Conservation (phyloP, 495 filamentous ascomycete species). For the Penicillium roqueforti region DNA sequence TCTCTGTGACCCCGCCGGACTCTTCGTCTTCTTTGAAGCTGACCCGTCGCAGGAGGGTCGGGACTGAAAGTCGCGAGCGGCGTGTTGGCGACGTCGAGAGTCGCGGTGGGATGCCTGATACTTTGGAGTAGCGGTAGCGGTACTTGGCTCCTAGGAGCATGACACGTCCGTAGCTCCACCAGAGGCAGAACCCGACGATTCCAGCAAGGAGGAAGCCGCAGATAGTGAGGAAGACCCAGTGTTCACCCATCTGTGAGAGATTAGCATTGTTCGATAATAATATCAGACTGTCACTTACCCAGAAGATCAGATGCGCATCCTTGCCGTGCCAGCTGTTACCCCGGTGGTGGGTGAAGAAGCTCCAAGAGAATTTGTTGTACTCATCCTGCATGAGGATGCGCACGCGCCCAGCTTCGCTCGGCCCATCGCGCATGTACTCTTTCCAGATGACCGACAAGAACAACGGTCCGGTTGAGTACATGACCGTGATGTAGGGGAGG, state of each 20-base stretch:
- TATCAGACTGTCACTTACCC: constrained; percentile 42
- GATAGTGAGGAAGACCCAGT: constrained; percentile 69
- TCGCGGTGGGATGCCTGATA: constrained; percentile 28
- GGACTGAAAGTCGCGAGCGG: constrained; percentile 33
- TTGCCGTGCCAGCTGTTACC: constrained; percentile 75
- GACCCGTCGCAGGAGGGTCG: constrained; percentile 39
- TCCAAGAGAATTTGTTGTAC: constrained; percentile 67
- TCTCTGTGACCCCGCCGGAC: constrained; percentile 31
- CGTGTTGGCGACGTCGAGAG: constrained; percentile 34
- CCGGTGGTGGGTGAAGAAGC: constrained; percentile 71
- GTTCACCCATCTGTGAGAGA: constrained; percentile 53
- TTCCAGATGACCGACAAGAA: constrained; percentile 85
- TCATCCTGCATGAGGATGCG: constrained; percentile 60
- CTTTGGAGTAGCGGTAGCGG: constrained; percentile 41
- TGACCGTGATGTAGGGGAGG: constrained; percentile 83
- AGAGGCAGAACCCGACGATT: constrained; percentile 52
- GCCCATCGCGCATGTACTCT: constrained; percentile 55
- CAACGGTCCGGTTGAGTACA: constrained; percentile 80
- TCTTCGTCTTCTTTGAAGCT: constrained; percentile 48
- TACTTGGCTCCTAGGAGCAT: constrained; percentile 44
- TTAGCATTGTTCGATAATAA: constrained; percentile 4
- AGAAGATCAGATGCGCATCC: constrained; percentile 74
- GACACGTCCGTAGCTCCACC: constrained; percentile 51
- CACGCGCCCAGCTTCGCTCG: constrained; percentile 42
- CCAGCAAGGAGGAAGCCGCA: constrained; percentile 58